Base-by-base conservation (phyloP, 1,284 basidiomycete genomes). In the Hymenochaete sp. region DNA sequence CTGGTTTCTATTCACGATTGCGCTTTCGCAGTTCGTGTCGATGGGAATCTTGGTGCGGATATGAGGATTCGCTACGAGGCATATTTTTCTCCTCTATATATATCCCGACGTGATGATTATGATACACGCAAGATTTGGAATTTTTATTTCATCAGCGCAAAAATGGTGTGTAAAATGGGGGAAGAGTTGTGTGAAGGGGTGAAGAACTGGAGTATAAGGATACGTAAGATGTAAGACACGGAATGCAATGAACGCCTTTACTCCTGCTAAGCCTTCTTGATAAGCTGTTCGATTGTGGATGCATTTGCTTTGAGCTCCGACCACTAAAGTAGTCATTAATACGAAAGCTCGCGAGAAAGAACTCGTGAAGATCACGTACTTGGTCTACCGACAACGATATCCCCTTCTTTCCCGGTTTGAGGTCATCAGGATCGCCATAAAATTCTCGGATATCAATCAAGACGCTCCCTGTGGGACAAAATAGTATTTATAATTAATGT, bases 371-470 rank as follows among this genome's bases (percentile, higher is more conserved):
- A 18, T 61, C 70, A 39, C n/a, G n/a, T 51, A 84, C 83, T 71
- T 87, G 85, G 28, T 89, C 87, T 0, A 64, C 37, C 8, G 64
- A 64, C n/a, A 92, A 66, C 0, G 79, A 73, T 46, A 92, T 82
- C 5, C 88, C 88, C 56, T 91, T 91, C 61, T 83, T 82, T 0
- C 86, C 84, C 0, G 88, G 88, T 52, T 84, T 87, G 51, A 77
- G 70, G n/a, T 79, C 72, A 3, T 73, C 70, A 1, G 75, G 73
- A 41, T 70, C 65, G 2, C 64, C 73, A 55, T 83, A 92, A 56
- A 71, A 89, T 62, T 92, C 88, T 43, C 89, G 76, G 44, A 93
- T 82, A 58, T 92, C 85, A 13, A 92, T 58, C 39, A 79, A 66
- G 1, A 55, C n/a, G 63, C 62, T 25, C 72, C 74, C 75, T 41